Base-by-base conservation (phyloP, 306 rosid species). In the Ormosia semicastrata region DNA sequence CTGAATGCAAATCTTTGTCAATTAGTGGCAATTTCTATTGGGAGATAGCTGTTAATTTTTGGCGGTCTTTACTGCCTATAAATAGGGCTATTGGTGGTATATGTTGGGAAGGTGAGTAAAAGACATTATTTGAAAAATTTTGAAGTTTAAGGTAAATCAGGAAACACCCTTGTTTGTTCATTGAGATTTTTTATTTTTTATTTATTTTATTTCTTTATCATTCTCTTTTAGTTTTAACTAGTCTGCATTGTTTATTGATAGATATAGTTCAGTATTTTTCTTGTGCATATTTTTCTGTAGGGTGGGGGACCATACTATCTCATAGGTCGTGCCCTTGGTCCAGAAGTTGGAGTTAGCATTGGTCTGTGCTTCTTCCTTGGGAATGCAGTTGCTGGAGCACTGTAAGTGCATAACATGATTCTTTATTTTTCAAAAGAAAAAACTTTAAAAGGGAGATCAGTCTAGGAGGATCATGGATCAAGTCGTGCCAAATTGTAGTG, bases 301-400 rank as follows among this genome's bases (percentile, higher is more conserved):
- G 99, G 99, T 81, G 99, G 99, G 76, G 99, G 99, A 69, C 99
- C 99, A 1, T 95, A 95, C 86, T 95, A 95, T 89, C 99, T 95
- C 78, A 95, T 95, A 53, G 99, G 99, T 58, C 99, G 99, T 76
- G 99, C 98, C 68, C 99, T 95, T 85, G 99, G 99, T 85, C 99
- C 99, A 79, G 99, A 95, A 89, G 99, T 95, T 89, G 99, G 99
- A 84, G 98, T 95, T 86, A 95, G 99, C 91, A 95, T 95, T 85
- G 99, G 99, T 75, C 82, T 95, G 70, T 95, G 99, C 86, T 95
- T 95, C 89, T 95, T 95, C 83, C 97, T 95, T 9, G 99, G 99
- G 73, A 95, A 95, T 87, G 99, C 98, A 77, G 98, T 95, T 87
- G 99, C 99, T 36, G 99, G 99, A 85, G 86, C 99, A 66, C 97